Evolutionary conservation across 768 basidiomycete species (phyloP).

Genomic region (Ramaria sp.): DNA sequence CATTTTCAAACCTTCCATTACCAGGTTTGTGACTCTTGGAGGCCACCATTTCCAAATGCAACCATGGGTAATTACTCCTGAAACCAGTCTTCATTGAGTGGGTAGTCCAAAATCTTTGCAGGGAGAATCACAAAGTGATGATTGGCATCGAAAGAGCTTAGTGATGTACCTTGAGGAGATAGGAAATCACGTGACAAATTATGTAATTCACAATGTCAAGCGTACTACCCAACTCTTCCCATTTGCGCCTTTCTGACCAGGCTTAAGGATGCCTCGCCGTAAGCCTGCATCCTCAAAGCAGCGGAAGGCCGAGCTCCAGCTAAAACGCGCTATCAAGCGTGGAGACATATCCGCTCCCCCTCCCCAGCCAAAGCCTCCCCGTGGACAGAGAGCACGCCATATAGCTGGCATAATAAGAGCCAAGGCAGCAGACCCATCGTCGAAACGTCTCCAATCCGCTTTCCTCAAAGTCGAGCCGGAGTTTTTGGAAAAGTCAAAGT

Average conservation of each 20-base stretch:
- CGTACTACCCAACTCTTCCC: no score
- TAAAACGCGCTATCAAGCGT: conserved; percentile 77
- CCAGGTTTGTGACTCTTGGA: no score
- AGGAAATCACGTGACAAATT: no score
- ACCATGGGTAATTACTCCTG: no score
- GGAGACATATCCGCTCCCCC: conserved; percentile 43
- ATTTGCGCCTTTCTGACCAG: neutral
- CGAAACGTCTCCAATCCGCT: conserved; percentile 53
- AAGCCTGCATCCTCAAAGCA: conserved; percentile 51
- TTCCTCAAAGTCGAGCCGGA: conserved; percentile 50
- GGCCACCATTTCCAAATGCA: no score
- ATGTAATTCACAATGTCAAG: no score
- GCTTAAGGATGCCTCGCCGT: conserved; percentile 21
- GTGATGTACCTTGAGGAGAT: no score
- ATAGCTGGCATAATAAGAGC: conserved; percentile 11
- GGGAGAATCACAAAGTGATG: no score
- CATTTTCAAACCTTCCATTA: no score
- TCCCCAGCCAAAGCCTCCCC: conserved; percentile 11
- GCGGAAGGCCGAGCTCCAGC: conserved; percentile 61
- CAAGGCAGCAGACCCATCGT: conserved; percentile 24
- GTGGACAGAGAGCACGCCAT: neutral
- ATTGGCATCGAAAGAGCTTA: no score
- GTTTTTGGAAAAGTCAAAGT: conserved; percentile 51
- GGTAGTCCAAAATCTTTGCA: no score
- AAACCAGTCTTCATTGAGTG: no score